A percentile compares a stretch with the other conserved stretches of the same genome.
Conservation (phyloP, 2,329 filamentous ascomycete species). For the Hypocrella siamensis region DNA sequence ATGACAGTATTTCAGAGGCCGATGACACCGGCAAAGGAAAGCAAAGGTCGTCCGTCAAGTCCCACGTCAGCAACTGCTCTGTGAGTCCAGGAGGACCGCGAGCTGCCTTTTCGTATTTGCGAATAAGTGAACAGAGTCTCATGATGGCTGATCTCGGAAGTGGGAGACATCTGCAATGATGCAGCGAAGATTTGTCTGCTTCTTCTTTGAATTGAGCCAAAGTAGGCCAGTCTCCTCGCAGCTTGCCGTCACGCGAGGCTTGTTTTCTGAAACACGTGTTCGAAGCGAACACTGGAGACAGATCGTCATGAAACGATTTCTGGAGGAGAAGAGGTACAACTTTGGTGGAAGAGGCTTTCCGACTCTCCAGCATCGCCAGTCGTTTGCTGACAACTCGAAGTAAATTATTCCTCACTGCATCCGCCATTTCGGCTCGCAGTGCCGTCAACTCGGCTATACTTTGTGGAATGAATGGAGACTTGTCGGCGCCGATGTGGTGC, state of each 20-base stretch:
- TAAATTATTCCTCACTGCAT: conserved; percentile 11
- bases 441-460: conserved; percentile 17
- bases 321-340: conserved; percentile 11
- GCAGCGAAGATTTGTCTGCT: conserved; percentile 13
- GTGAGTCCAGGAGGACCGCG: no score
- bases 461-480: conserved; percentile 21
- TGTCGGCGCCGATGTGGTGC: conserved; percentile 17
- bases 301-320: conserved; percentile 11
- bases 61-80: no score
- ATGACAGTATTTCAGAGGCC: conserved; percentile 12
- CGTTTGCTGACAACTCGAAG: conserved; percentile 9
- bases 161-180: conserved; percentile 15
- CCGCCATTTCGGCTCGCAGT: conserved; percentile 14
- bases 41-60: no score
- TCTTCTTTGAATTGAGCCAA: conserved; percentile 20
- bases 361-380: conserved; percentile 7
- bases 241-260: conserved; percentile 4
- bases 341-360: conserved; percentile 3
- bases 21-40: conserved; percentile 1
- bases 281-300: conserved; percentile 18
- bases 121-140: no score
- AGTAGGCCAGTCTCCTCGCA: conserved; percentile 16
- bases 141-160: conserved; percentile 12
- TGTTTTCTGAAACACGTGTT: conserved; percentile 17
- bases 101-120: no score